These are phyloP conservation scores for Aegilops longissima DNA, from an alignment of 176 grass and related monocot species.

Conservation along the genomic window DNA sequence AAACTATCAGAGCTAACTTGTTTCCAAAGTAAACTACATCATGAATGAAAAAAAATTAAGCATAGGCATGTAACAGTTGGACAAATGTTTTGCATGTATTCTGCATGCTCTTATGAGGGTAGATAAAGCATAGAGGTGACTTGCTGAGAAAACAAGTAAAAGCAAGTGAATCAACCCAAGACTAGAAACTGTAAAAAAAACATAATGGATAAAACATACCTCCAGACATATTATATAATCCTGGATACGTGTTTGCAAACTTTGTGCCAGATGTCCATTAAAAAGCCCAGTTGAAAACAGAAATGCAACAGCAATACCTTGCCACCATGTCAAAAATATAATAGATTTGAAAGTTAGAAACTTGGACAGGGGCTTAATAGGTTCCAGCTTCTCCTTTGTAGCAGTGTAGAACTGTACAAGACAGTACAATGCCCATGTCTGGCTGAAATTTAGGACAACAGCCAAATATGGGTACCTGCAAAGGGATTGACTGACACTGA, in stretches of 20 bases:
- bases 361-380: constrained; percentile 91
- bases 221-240: constrained; percentile 99
- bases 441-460: constrained; percentile 95
- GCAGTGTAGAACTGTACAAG: constrained; percentile 93
- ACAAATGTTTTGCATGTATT: neutral
- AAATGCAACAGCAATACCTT: constrained; percentile 93
- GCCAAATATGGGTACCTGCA: constrained; percentile 97
- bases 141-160: constrained; percentile 16
- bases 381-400: constrained; percentile 90
- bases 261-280: constrained; percentile 90
- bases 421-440: constrained; percentile 98
- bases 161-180: constrained; percentile 21
- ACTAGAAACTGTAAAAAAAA: constrained; percentile 11
- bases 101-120: neutral
- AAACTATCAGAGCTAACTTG: constrained; percentile 3
- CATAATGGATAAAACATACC: constrained; percentile 50
- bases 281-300: constrained; percentile 90
- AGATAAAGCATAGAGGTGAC: constrained; percentile 2
- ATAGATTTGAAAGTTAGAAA: constrained; percentile 99
- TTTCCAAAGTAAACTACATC: neutral
- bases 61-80: neutral
- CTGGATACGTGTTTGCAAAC: constrained; percentile 87
- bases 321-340: constrained; percentile 99
- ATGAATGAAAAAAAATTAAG: neutral
- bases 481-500: neutral